phyloP scores from a whole-genome alignment of 2,329 filamentous ascomycete species.

The Arthrobotrys iridis region DNA sequence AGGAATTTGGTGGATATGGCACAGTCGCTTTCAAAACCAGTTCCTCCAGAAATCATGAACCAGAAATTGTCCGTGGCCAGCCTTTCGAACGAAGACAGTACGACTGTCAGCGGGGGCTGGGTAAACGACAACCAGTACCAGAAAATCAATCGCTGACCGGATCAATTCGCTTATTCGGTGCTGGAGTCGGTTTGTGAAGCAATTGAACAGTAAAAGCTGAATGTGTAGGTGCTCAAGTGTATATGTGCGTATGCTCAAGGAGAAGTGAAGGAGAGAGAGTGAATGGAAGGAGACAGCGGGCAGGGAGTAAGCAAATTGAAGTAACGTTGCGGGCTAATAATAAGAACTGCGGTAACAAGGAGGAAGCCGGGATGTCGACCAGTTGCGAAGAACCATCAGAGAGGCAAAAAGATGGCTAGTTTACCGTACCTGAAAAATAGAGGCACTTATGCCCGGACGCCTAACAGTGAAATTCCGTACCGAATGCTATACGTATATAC shows the following conservation, averaged over 20 bases:
- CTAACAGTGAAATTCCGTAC: not conserved
- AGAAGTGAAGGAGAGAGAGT: not conserved
- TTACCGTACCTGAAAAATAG: slow-evolving; percentile 35
- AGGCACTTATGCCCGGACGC: slow-evolving; percentile 3
- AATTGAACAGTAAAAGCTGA: slow-evolving; percentile 9
- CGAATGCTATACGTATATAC: slow-evolving; percentile 10
- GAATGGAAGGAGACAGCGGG: slow-evolving; percentile 6
- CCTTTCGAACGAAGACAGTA: slow-evolving; percentile 10
- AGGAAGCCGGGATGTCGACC: slow-evolving; percentile 29
- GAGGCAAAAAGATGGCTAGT: slow-evolving; percentile 30
- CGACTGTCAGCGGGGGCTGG: slow-evolving; percentile 3
- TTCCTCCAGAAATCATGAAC: not conserved
- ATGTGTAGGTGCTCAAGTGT: not conserved
- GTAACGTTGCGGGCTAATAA: slow-evolving; percentile 27
- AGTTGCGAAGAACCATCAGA: slow-evolving; percentile 14
- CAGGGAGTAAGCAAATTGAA: slow-evolving; percentile 23
- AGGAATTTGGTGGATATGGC: not conserved
- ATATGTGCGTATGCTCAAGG: not conserved
- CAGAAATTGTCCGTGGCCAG: slow-evolving; percentile 2
- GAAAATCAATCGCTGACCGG: not conserved
- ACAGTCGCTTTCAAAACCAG: not conserved
- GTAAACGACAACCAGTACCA: not conserved
- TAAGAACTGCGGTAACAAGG: slow-evolving; percentile 14
- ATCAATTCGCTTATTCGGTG: slow-evolving; percentile 10
- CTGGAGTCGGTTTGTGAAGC: slow-evolving; percentile 8